Evolutionary conservation across 2,329 filamentous ascomycete genomes (phyloP), one percentile per base, ranked within the genome.

Genomic region (Sclerotinia borealis): DNA sequence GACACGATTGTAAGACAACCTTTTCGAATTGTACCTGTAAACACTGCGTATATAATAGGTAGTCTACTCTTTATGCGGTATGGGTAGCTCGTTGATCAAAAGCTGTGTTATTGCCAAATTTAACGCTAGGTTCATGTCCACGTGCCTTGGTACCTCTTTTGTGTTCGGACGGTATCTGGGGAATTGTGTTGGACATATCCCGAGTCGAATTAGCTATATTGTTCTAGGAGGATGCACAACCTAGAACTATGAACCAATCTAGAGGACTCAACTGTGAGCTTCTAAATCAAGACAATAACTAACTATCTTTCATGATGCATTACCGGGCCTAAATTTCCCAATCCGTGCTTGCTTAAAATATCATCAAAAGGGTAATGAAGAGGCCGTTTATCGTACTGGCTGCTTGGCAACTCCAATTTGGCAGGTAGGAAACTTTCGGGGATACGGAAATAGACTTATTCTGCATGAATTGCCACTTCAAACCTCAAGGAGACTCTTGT

Each of bases 91-190:
- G 17, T 29, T 31, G n/a, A 56, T 34, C 19, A 45, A 22, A 36
- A 36, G 54, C 25, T 58, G 54, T 58, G 29, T 11, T 8, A 27
- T 25, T 15, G 22, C 31, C n/a, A 13, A 25, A 25, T 22, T n/a
- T 34, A 56, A 34, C 39, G 34, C 31, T 13, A 45, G 39, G 39
- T 45, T 34, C 22, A 56, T 45, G 19, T 58, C 39, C 54, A 45
- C 54, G 29, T 58, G 54, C 39, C 54, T 45, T 58, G 27, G 39
- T 58, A 56, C 39, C 39, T 47, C 41, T 45, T 25, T 25, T 58
- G 39, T 58, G 54, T 58, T 58, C 39, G 39, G 54, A 45, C 11
- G 39, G 39, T 31, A 58, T 34, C 54, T 58, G n/a, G 19, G 50
- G 22, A 17, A 47, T 25, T 13, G 39, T 56, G 29, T 19, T 45